Evolutionary conservation across 805 yeast genomes (phyloP), one percentile per base, ranked within the genome.

Genomic region (Metschnikowia colocasiae): DNA sequence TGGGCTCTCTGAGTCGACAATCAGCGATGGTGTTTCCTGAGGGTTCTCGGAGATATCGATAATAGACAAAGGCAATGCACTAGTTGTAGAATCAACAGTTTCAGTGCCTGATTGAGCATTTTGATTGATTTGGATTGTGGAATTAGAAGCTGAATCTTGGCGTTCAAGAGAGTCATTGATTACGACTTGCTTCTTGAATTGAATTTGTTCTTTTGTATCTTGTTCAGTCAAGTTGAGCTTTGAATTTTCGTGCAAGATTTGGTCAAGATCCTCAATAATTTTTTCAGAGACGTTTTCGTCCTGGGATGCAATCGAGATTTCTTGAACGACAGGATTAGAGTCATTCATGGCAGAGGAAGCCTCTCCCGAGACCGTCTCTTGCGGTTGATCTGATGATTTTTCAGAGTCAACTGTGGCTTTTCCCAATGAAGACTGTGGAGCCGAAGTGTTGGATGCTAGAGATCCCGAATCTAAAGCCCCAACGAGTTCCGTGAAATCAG

Each of bases 221-320:
- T 39, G 42, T 9, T 27, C 34, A 13, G 42, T 39, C 34, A 29
- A 19, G 26, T 39, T 39, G 15, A 19, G 42, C 8, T 12, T 8
- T 39, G 25, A 16, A n/a, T 29, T 26, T 8, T n/a, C 26, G 34
- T 7, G 4, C 34, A n/a, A 35, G 12, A 9, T 13, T 12, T 27
- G 23, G 16, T 38, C 27, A n/a, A 20, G 26, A 8, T 36, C 34
- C n/a, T 39, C 42, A 15, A 29, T 20, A 5, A 15, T 27, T 19
- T n/a, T n/a, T 27, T 30, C 42, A 39, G 34, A 39, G 42, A 39
- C 26, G 18, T n/a, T 15, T n/a, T 27, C 34, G 34, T 19, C 42
- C 33, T 39, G 34, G 26, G 26, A 19, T 39, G 33, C n/a, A 27
- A 29, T 29, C n/a, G 20, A 13, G 7, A 4, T 19, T 9, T 29